phyloP scores from a whole-genome alignment of 2,329 filamentous ascomycete genomes.

The Apiospora hydei region DNA sequence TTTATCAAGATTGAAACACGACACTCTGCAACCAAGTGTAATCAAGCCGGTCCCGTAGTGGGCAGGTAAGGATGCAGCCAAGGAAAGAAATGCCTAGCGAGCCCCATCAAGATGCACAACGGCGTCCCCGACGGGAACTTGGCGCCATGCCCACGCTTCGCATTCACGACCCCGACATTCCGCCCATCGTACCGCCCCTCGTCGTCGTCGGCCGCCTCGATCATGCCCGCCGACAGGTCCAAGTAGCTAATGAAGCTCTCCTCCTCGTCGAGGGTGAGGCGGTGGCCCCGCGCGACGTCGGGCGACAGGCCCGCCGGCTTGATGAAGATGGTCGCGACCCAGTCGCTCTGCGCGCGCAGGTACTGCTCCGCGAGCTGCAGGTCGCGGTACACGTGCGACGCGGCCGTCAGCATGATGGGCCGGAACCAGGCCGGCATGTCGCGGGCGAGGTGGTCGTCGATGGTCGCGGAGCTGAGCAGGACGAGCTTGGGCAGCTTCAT shows the following conservation, averaged over 20 bases:
- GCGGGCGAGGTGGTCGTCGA: constrained; percentile 47
- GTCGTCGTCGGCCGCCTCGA: constrained; percentile 50
- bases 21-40: no score
- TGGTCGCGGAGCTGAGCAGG: constrained; percentile 52
- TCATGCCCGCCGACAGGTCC: constrained; percentile 56
- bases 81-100: constrained; percentile 44
- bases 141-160: constrained; percentile 34
- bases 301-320: constrained; percentile 49
- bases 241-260: constrained; percentile 49
- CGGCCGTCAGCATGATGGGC: constrained; percentile 40
- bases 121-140: constrained; percentile 45
- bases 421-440: constrained; percentile 40
- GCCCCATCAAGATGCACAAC: constrained; percentile 40
- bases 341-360: constrained; percentile 46
- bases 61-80: constrained; percentile 43
- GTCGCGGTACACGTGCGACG: constrained; percentile 49
- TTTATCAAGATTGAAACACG: no score
- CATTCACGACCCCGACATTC: constrained; percentile 41
- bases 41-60: neutral
- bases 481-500: constrained; percentile 47
- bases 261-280: constrained; percentile 46
- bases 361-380: constrained; percentile 44
- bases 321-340: constrained; percentile 48
- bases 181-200: constrained; percentile 36
- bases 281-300: constrained; percentile 49